Evolutionary conservation across 805 yeast species (phyloP).

Genomic region (Diddensiella caesifluorescens): DNA sequence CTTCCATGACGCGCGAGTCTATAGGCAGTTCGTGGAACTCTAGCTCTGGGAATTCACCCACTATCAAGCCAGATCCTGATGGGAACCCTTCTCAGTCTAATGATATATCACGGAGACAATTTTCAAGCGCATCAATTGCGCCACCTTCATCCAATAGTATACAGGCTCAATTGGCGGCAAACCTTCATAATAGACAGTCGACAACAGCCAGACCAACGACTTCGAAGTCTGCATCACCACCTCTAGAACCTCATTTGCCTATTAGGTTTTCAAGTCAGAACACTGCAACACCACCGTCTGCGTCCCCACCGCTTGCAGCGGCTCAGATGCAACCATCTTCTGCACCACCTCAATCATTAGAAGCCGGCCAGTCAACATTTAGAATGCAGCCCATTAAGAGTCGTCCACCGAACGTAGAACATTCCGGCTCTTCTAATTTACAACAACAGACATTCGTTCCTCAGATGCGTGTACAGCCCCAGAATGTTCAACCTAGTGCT

Average conservation of each 20-base stretch:
- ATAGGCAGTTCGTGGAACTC: not conserved
- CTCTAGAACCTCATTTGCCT: not conserved
- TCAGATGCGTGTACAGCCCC: slow-evolving; percentile 19
- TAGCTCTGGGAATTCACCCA: not conserved
- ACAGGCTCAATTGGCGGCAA: slow-evolving; percentile 21
- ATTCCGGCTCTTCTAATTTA: slow-evolving; percentile 5
- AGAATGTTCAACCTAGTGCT: slow-evolving; percentile 2
- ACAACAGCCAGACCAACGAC: slow-evolving; percentile 5
- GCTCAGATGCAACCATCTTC: slow-evolving; percentile 7
- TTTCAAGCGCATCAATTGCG: not conserved
- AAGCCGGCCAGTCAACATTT: slow-evolving; percentile 22
- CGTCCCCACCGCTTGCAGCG: not conserved
- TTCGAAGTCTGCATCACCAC: not conserved
- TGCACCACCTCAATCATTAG: slow-evolving; percentile 25
- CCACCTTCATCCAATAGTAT: slow-evolving; percentile 17
- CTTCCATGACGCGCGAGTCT: slow-evolving; percentile 13
- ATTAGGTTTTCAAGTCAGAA: no score
- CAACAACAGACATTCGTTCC: slow-evolving; percentile 15
- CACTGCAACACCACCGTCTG: not conserved
- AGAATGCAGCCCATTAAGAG: slow-evolving; percentile 8
- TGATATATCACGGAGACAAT: no score
- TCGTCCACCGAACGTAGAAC: not conserved
- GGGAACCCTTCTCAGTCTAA: not conserved
- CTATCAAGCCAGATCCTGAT: slow-evolving; percentile 4
- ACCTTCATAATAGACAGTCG: slow-evolving; percentile 11